phyloP scores from a whole-genome alignment of 768 basidiomycete genomes.

The Cyclocybe aegerita region DNA sequence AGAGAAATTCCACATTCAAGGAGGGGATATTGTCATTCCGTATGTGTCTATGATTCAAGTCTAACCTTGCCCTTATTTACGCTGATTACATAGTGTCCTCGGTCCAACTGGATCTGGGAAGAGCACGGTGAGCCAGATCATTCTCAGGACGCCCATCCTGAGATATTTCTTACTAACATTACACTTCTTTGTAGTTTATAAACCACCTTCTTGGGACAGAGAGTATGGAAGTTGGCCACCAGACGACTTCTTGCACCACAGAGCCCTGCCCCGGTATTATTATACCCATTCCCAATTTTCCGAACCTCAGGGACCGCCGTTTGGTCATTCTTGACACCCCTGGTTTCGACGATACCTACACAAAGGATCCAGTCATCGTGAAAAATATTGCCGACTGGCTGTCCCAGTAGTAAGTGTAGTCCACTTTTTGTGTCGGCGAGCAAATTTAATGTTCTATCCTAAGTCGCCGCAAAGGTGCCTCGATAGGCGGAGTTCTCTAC shows the following conservation, averaged over 20 bases:
- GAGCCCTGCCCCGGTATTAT: neutral
- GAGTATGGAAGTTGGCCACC: neutral
- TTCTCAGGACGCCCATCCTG: too few species aligned
- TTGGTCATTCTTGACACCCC: slow-evolving; percentile 1
- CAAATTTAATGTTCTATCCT: neutral
- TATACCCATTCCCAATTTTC: neutral
- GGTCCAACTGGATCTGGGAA: neutral
- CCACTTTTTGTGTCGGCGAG: neutral
- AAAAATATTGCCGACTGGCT: neutral
- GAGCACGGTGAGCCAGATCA: neutral
- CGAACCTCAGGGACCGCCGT: neutral
- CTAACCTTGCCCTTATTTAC: too few species aligned
- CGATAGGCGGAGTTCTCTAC: slow-evolving; percentile 11
- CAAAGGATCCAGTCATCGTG: neutral
- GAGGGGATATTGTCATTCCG: too few species aligned
- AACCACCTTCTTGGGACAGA: neutral
- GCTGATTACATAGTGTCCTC: neutral
- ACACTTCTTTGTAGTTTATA: neutral
- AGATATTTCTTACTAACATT: neutral
- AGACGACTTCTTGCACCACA: neutral
- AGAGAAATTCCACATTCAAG: too few species aligned
- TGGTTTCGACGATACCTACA: neutral
- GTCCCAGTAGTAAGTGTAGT: neutral
- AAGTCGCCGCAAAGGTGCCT: neutral
- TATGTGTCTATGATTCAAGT: too few species aligned